Conservation (phyloP, 305 asterid species). For the Solanum aculeatissimum region DNA sequence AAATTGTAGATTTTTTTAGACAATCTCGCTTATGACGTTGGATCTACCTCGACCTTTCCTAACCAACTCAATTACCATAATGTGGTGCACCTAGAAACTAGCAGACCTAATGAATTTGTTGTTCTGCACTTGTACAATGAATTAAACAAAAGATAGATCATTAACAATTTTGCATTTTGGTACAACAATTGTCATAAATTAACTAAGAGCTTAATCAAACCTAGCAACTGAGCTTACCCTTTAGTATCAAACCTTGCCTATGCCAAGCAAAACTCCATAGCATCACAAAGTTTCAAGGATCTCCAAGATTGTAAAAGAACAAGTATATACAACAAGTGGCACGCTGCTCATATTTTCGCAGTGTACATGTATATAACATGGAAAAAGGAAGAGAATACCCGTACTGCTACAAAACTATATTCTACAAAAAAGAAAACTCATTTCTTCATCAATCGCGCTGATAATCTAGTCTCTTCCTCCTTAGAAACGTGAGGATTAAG, state of each 20-base stretch:
- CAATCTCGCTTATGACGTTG: too few species aligned
- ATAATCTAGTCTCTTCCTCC: conserved; percentile 60
- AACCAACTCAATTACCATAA: too few species aligned
- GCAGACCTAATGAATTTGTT: too few species aligned
- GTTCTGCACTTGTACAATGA: not conserved
- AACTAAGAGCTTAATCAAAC: not conserved
- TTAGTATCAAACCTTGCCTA: not conserved
- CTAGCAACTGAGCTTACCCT: not conserved
- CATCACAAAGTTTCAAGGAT: not conserved
- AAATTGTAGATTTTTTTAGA: too few species aligned
- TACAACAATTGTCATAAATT: not conserved
- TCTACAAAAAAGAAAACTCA: conserved; percentile 5
- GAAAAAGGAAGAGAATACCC: not conserved
- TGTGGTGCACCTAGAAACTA: too few species aligned
- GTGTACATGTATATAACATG: not conserved
- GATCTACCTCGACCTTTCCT: too few species aligned
- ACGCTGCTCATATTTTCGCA: not conserved
- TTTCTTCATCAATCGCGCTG: conserved; percentile 36
- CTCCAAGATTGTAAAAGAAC: not conserved
- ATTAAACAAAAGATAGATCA: not conserved
- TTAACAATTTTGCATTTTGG: not conserved
- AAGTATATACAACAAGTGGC: not conserved
- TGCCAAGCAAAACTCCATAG: not conserved
- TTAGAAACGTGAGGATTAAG: conserved; percentile 55
- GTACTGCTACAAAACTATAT: not conserved